Evolutionary conservation across 495 filamentous ascomycete species (phyloP).

Genomic region (Aspergillus egyptiacus): DNA sequence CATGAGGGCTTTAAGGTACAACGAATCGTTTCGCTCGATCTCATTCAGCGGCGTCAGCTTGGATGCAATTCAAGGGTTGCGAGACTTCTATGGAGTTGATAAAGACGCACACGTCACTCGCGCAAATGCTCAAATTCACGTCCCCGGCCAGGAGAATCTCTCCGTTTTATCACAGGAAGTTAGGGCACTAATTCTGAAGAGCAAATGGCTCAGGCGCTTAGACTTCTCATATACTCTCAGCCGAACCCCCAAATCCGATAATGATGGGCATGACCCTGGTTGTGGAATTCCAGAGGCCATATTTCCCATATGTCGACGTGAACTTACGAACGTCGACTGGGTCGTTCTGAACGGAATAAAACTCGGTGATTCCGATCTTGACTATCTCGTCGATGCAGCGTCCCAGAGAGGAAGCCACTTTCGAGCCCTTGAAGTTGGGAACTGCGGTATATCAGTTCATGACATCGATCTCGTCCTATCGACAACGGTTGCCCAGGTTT

Average conservation of each 20-base stretch:
- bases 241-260: conserved; percentile 45
- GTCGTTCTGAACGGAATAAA: conserved; percentile 77
- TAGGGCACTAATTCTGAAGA: conserved; percentile 63
- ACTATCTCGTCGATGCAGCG: conserved; percentile 63
- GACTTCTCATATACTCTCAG: conserved; percentile 58
- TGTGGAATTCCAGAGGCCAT: conserved; percentile 77
- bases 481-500: conserved; percentile 52
- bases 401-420: conserved; percentile 60
- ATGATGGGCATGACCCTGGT: conserved; percentile 54
- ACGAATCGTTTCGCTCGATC: conserved; percentile 80
- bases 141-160: conserved; percentile 53
- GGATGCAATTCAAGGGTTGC: conserved; percentile 55
- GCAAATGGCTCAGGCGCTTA: conserved; percentile 54
- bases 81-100: conserved; percentile 58
- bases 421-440: conserved; percentile 74
- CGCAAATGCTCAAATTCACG: conserved; percentile 49
- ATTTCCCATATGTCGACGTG: conserved; percentile 65
- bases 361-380: conserved; percentile 74
- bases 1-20: conserved; percentile 82
- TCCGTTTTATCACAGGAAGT: conserved; percentile 68
- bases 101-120: conserved; percentile 55
- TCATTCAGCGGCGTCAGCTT: conserved; percentile 76
- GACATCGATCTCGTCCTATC: conserved; percentile 42
- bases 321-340: conserved; percentile 73
- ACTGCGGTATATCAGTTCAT: conserved; percentile 61